Base-by-base conservation (phyloP, 1,284 basidiomycete genomes). In the Apiotrichum montevideense region DNA sequence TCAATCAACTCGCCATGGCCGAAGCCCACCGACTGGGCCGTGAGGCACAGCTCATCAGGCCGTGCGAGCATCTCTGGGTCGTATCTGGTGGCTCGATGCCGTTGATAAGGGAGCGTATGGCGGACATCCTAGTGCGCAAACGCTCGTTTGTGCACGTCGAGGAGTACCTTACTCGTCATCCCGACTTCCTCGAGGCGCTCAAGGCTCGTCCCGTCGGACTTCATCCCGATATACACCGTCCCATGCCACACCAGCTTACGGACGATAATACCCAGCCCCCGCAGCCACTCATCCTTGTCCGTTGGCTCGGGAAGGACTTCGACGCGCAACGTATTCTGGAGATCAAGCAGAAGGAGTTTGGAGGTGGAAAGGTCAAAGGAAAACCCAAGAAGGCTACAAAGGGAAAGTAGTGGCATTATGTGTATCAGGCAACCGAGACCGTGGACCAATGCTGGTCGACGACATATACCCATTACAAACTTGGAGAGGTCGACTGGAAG, bases 331-430 rank as follows among this genome's bases (percentile, higher is more conserved):
- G 67, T 48, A 68, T 74, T 35, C 60, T 67, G 37, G 72, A 75
- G 65, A 73, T 75, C 59, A 75, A 75, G 63, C 71, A 72, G 59
- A 65, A 67, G 65, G 75, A 78, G 56, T 77, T 76, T 70, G 75
- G 74, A 3, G 71, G 69, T 7, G 67, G 68, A 4, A 63, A 63
- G 54, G 59, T 57, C 43, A 78, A 76, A 47, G 64, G 59, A 35
- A 75, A 71, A 62, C 41, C 62, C 49, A 70, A 68, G 61, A 71
- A 70, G 63, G 47, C 46, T 39, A 39, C 48, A 2, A 58, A 58
- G 52, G 37, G 51, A 40, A 57, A 57, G 56, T 42, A 21, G 21
- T 21, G 21, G 21, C 21, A 21, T 21, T 21, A 21, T 21, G 21
- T 21, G 21, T 21, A 21, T 21, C 21, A 21, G 21, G 21, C 21